Conservation (phyloP, 2,329 filamentous ascomycete species). For the Talaromyces sp. region DNA sequence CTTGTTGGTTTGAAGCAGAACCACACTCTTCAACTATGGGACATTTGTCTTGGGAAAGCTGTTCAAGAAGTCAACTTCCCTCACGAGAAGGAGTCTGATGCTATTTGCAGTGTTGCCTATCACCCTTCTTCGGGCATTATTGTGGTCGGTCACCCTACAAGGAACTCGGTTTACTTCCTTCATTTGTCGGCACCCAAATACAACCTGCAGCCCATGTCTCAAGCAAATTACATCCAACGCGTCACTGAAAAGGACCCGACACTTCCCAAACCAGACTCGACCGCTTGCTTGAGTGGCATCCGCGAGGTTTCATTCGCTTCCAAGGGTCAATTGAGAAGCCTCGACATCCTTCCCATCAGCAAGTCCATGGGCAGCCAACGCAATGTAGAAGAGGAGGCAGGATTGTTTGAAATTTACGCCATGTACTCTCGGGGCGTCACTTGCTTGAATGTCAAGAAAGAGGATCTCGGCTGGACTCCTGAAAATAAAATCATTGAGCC, state of each 20-base stretch:
- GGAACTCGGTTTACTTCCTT: constrained; percentile 96
- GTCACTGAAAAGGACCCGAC: constrained; percentile 65
- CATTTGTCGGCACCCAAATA: constrained; percentile 94
- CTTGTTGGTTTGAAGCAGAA: constrained; percentile 99
- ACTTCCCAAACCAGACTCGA: constrained; percentile 82
- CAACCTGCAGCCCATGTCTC: constrained; percentile 69
- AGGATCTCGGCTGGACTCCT: constrained; percentile 84
- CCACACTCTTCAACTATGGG: constrained; percentile 96
- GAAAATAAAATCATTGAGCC: constrained; percentile 81
- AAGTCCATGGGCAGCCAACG: constrained; percentile 46
- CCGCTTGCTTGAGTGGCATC: constrained; percentile 93
- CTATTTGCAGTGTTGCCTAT: constrained; percentile 96
- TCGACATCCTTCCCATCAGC: constrained; percentile 75
- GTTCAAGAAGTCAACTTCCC: constrained; percentile 97
- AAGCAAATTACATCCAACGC: constrained; percentile 80
- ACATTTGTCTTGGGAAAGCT: constrained; percentile 87
- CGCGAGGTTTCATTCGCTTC: constrained; percentile 89
- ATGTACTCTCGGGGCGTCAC: constrained; percentile 98
- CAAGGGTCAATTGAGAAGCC: constrained; percentile 78
- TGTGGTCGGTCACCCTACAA: constrained; percentile 88
- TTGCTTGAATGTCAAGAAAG: constrained; percentile 76
- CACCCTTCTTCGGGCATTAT: constrained; percentile 90
- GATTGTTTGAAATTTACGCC: constrained; percentile 88
- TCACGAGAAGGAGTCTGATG: constrained; percentile 91
- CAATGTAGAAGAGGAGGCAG: constrained; percentile 57